A percentile compares a stretch with the other conserved stretches of the same genome.
phyloP scores from a whole-genome alignment of 805 yeast species.

The Ogataea henricii region DNA sequence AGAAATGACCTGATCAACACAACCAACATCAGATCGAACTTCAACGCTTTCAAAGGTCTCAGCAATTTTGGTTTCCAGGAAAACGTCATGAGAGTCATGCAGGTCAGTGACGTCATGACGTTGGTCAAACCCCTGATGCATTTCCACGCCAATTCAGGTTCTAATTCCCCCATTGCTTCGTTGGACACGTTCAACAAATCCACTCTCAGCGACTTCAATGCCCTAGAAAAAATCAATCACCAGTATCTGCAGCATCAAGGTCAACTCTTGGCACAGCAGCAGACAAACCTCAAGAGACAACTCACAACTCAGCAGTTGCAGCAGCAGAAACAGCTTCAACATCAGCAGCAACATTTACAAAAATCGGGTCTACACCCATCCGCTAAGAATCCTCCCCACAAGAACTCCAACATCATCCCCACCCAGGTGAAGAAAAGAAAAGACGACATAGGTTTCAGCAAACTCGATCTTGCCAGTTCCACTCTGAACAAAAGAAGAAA shows the following conservation, averaged over 20 bases:
- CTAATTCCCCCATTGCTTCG: constrained; percentile 53
- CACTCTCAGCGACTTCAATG: constrained; percentile 21
- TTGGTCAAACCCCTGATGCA: constrained; percentile 64
- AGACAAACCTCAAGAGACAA: constrained; percentile 18
- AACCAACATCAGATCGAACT: constrained; percentile 19
- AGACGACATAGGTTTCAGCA: constrained; percentile 18
- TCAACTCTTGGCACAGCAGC: constrained; percentile 32
- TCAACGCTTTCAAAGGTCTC: constrained; percentile 46
- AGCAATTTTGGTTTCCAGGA: constrained; percentile 65
- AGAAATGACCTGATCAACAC: constrained; percentile 31
- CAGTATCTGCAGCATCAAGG: constrained; percentile 23
- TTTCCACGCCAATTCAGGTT: constrained; percentile 46
- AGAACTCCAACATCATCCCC: constrained; percentile 5
- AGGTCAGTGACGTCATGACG: constrained; percentile 78
- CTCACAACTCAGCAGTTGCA: constrained; percentile 19
- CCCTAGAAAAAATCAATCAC: constrained; percentile 19
- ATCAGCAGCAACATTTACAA: constrained; percentile 16
- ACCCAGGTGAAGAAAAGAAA: constrained; percentile 13
- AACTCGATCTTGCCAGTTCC: constrained; percentile 37
- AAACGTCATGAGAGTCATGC: constrained; percentile 67
- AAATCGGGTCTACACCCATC: constrained; percentile 1
- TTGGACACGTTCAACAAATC: constrained; percentile 47
- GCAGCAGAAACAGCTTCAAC: constrained; percentile 18
- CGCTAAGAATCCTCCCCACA: constrained; percentile 1
- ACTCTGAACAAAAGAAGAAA: constrained; percentile 38